A percentile compares a stretch with the other conserved stretches of the same genome.
These are phyloP conservation scores for Alternaria triticimaculans DNA, from an alignment of 2,329 filamentous ascomycete species.

Conservation along the genomic window DNA sequence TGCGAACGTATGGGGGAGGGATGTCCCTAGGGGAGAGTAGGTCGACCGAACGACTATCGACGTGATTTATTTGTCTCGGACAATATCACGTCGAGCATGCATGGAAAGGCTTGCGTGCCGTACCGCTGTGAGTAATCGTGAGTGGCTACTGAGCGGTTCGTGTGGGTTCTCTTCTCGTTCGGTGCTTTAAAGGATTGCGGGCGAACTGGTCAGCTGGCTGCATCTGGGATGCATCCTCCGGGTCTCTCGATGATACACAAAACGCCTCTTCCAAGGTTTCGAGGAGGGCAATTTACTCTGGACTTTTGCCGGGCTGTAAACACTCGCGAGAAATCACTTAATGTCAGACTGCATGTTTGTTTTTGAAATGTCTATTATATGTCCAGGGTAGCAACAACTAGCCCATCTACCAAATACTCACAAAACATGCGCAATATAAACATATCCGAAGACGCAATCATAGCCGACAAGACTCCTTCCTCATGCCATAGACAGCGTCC, in stretches of 20 bases:
- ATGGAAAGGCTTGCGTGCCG: constrained; percentile 2
- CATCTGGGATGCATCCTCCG: constrained; percentile 4
- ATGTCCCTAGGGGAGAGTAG: neutral
- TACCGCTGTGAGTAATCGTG: neutral
- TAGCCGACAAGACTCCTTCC: neutral
- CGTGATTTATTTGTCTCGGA: neutral
- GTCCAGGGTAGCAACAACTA: neutral
- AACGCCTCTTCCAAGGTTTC: neutral
- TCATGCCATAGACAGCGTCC: neutral
- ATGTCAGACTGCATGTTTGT: neutral
- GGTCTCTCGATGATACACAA: neutral
- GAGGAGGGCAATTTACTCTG: neutral
- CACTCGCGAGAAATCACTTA: neutral
- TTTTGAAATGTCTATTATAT: constrained; percentile 5
- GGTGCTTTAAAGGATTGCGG: neutral
- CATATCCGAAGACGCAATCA: constrained; percentile 10
- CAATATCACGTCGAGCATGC: neutral
- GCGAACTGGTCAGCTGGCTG: neutral
- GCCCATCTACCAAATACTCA: constrained; percentile 1
- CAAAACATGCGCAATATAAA: constrained; percentile 1
- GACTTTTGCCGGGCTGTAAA: neutral
- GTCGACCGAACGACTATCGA: neutral
- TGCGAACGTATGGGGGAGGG: constrained; percentile 7
- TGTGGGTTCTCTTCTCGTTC: neutral
- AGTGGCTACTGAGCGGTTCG: neutral